Base-by-base conservation (phyloP, 305 asterid species). In the Solanum aculeatissimum region DNA sequence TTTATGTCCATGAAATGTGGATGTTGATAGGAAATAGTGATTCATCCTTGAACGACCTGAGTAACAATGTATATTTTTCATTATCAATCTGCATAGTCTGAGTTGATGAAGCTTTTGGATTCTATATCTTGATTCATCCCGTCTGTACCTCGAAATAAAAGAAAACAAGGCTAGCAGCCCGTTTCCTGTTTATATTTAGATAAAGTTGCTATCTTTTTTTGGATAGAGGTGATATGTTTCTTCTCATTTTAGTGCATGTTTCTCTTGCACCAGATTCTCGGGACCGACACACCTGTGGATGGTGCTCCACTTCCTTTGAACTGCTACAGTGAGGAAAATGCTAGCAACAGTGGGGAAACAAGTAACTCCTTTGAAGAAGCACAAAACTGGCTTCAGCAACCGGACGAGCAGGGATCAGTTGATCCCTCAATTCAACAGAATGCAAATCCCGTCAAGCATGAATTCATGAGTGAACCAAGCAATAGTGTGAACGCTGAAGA, bases 401-500 rank as follows among this genome's bases (percentile, higher is more conserved):
- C 84, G 27, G 93, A 89, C 70, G 91, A 89, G 80, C 65, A 70
- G 75, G 87, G 85, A 77, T 66, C 88, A 14, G 87, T 65, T 82
- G 89, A 84, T 68, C 91, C 89, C 12, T 25, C 70, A 23, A 69
- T 83, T 83, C 84, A 57, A 83, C 90, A 87, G 54, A 81, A 75
- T 75, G 87, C 65, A 77, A 51, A 75, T 75, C 81, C 62, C n/a
- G 96, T 92, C 80, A 92, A 93, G 90, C 95, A 89, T 60, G 99
- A 95, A 86, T 93, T 86, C 89, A 91, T 89, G 82, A 96, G 92
- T 86, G 98, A 97, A 88, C 90, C 97, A 13, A 93, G 97, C 91
- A 92, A 91, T 79, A 84, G 90, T 35, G 81, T 19, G 57, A 75
- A 87, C 85, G 53, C 84, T 32, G 96, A 90, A 78, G 93, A 87